A percentile compares a stretch with the other conserved stretches of the same genome.
phyloP scores from a whole-genome alignment of 2,329 filamentous ascomycete species.

The Aureobasidium sp. region DNA sequence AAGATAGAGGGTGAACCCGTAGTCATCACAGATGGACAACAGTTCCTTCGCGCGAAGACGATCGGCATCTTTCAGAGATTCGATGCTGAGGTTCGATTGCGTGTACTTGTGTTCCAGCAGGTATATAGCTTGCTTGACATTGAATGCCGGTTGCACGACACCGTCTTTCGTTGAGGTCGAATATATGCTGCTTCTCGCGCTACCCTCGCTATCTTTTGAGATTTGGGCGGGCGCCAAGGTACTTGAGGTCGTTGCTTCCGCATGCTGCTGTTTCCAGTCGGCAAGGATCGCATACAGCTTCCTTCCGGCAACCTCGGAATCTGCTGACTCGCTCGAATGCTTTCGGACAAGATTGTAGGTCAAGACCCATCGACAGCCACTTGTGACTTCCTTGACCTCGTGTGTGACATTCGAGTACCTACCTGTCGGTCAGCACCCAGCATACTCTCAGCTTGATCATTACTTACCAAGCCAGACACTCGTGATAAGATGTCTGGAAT shows the following conservation, averaged over 20 bases:
- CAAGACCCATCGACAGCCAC: conserved; percentile 43
- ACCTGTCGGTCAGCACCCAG: neutral
- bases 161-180: neutral
- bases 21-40: conserved; percentile 15
- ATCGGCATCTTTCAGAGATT: conserved; percentile 20
- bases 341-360: conserved; percentile 44
- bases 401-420: conserved; percentile 48
- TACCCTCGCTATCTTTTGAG: neutral
- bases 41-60: conserved; percentile 16
- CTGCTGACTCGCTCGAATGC: neutral
- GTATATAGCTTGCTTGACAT: conserved; percentile 14
- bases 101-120: conserved; percentile 23
- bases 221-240: neutral
- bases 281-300: neutral
- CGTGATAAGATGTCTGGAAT: conserved; percentile 24
- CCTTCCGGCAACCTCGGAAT: neutral
- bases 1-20: conserved; percentile 17
- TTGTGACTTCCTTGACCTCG: conserved; percentile 34
- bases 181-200: neutral
- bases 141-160: neutral
- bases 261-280: neutral
- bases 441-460: conserved; percentile 2
- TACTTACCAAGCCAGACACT: conserved; percentile 25
- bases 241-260: neutral
- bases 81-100: conserved; percentile 16